Base-by-base conservation (phyloP, 768 basidiomycete species). In the Boletus rubescentipes region DNA sequence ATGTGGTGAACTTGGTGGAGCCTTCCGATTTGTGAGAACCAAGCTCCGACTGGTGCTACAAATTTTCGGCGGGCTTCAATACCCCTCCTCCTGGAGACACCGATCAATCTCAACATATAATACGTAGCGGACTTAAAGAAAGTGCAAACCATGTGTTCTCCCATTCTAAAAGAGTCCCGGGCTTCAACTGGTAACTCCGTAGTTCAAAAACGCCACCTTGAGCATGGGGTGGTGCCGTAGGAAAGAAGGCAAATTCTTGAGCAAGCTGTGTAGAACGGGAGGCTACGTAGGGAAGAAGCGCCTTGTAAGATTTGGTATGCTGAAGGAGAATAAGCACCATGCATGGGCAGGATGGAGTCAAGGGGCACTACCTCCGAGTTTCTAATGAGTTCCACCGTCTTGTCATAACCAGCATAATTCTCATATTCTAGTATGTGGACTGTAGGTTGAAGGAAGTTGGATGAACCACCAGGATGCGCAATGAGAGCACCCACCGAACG, bases 171-270 rank as follows among this genome's bases (percentile, higher is more conserved):
- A 98, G 77, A 8, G 88, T 85, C 9, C 97, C 97, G 5, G 96
- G 91, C 63, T 87, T 85, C 53, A 97, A 73, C 67, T 85, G 85
- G 73, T 99, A 99, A 35, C 81, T 85, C 62, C 97, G 81, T 62
- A 98, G 76, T 73, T 99, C 97, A 67, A 97, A 99, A 42, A 99
- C 77, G 6, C 97, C 96, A 7, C 95, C 96, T 61, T 89, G 82
- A 5, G 84, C 79, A 60, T 81, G 87, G 6, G 95, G 94, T 32
- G 94, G 93, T 18, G 91, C 82, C 2, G 93, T 91, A 7, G 94
- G 93, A 67, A 95, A 85, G 75, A 98, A 96, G 2, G 91, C 92
- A 72, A 99, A 99, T 69, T 99, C 96, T 67, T 93, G 92, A 61
- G 82, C 85, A 44, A 96, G 80, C 61, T 96, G 93, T 15, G 80